phyloP scores from a whole-genome alignment of 2,329 filamentous ascomycete species.

The Chaetomium olivaceum region DNA sequence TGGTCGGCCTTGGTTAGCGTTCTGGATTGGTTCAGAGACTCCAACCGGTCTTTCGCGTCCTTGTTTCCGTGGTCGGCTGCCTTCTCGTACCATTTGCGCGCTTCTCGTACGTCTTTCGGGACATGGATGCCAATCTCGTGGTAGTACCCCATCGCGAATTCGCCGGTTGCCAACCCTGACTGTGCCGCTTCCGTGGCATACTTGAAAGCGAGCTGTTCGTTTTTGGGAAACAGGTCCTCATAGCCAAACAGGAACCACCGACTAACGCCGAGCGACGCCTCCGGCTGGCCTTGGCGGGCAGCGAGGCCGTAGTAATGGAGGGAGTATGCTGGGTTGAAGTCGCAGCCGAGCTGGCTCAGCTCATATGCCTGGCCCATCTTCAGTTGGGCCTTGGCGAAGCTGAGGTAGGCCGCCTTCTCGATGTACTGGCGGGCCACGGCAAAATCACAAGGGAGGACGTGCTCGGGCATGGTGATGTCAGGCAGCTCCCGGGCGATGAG shows the following conservation, averaged over 20 bases:
- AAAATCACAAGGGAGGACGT: conserved; percentile 69
- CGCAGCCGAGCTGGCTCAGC: conserved; percentile 87
- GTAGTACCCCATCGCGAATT: conserved; percentile 97
- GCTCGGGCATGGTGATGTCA: conserved; percentile 78
- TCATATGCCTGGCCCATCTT: conserved; percentile 98
- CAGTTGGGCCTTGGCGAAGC: conserved; percentile 92
- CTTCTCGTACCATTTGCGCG: conserved; percentile 84
- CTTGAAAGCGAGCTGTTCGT: conserved; percentile 87
- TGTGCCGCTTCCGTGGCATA: conserved; percentile 87
- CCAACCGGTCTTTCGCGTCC: conserved; percentile 78
- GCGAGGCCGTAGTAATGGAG: conserved; percentile 95
- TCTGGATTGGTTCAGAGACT: conserved; percentile 79
- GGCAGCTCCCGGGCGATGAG: conserved; percentile 85
- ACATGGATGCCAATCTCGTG: conserved; percentile 94
- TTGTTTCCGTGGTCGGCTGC: conserved; percentile 89
- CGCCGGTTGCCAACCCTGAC: conserved; percentile 80
- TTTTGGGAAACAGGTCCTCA: conserved; percentile 89
- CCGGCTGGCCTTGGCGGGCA: conserved; percentile 85
- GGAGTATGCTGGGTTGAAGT: conserved; percentile 90
- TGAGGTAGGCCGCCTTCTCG: conserved; percentile 92
- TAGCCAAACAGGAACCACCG: conserved; percentile 98
- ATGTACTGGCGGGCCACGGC: conserved; percentile 80
- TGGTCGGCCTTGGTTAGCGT: conserved; percentile 88
- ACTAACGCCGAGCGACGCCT: conserved; percentile 93
- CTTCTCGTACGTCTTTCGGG: conserved; percentile 77